These are phyloP conservation scores for Diplocarpon rosae DNA, from an alignment of 2,329 filamentous ascomycete genomes.

Conservation along the genomic window DNA sequence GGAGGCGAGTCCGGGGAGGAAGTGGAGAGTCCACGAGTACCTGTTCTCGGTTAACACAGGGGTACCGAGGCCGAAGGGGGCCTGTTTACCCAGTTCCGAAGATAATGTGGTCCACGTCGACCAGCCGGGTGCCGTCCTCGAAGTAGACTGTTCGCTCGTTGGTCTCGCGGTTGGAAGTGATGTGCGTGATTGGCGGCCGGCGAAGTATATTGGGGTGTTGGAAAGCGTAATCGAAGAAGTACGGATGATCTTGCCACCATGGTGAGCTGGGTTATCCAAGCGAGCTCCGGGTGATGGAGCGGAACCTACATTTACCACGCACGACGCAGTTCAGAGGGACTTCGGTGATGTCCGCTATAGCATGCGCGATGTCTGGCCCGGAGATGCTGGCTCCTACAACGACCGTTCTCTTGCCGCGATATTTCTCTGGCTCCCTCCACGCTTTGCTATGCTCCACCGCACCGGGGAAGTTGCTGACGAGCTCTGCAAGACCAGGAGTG, in stretches of 20 bases:
- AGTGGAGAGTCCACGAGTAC: conserved; percentile 53
- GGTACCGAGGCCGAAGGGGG: not conserved
- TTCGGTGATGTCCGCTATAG: conserved; percentile 36
- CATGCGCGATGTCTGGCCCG: conserved; percentile 48
- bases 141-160: conserved; percentile 39
- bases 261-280: too few relatives aligned
- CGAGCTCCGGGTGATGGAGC: too few relatives aligned
- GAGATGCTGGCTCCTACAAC: conserved; percentile 56
- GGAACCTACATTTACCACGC: conserved; percentile 31
- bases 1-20: conserved; percentile 38
- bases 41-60: not conserved
- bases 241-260: conserved; percentile 1
- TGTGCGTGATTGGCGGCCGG: conserved; percentile 36
- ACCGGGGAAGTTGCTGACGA: conserved; percentile 42
- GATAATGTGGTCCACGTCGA: conserved; percentile 49
- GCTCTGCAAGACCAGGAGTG: conserved; percentile 45
- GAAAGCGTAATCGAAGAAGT: conserved; percentile 42
- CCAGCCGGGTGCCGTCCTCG: conserved; percentile 40
- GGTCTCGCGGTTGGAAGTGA: conserved; percentile 26
- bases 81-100: conserved; percentile 45
- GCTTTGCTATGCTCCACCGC: conserved; percentile 59
- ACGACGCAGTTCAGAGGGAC: conserved; percentile 42
- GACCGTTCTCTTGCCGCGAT: conserved; percentile 41
- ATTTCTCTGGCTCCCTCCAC: conserved; percentile 53
- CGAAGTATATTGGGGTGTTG: conserved; percentile 41